A percentile compares a stretch with the other conserved stretches of the same genome.
phyloP scores from a whole-genome alignment of 2,329 filamentous ascomycete genomes.

The Sphaerulina populicola region DNA sequence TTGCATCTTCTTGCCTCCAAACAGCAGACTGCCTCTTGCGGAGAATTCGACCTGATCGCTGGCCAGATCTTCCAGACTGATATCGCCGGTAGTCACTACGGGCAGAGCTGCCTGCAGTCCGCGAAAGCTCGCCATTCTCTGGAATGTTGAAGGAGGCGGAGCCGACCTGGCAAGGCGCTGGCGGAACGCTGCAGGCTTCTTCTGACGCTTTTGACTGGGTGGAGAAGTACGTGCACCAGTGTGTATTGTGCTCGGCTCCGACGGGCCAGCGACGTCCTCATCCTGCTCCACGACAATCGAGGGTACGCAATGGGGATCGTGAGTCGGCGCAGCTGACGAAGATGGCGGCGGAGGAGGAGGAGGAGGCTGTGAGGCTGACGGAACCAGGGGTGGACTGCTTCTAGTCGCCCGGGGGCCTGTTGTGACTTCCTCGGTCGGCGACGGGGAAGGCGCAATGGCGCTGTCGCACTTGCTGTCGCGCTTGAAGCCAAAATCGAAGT shows the following conservation, averaged over 20 bases:
- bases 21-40: constrained; percentile 52
- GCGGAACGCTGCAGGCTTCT: background rate
- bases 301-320: constrained; percentile 33
- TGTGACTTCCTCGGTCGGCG: constrained; percentile 19
- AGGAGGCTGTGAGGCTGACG: background rate
- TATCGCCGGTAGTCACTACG: constrained; percentile 42
- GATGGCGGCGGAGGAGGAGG: background rate
- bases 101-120: constrained; percentile 50
- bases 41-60: constrained; percentile 50
- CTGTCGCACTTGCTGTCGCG: constrained; percentile 30
- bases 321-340: background rate
- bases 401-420: background rate
- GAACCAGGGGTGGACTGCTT: background rate
- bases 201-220: background rate
- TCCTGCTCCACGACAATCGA: constrained; percentile 41
- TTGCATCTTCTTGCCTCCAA: constrained; percentile 45
- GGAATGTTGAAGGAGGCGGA: constrained; percentile 4
- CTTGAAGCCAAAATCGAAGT: constrained; percentile 1
- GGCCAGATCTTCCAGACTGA: constrained; percentile 46
- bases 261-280: constrained; percentile 13
- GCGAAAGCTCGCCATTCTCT: constrained; percentile 35
- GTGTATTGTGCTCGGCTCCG: constrained; percentile 16
- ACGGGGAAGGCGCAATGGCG: constrained; percentile 27
- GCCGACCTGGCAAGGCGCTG: constrained; percentile 5
- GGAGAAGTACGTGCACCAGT: background rate